phyloP scores from a whole-genome alignment of 208 protist species.

The Phytomonas francai region DNA sequence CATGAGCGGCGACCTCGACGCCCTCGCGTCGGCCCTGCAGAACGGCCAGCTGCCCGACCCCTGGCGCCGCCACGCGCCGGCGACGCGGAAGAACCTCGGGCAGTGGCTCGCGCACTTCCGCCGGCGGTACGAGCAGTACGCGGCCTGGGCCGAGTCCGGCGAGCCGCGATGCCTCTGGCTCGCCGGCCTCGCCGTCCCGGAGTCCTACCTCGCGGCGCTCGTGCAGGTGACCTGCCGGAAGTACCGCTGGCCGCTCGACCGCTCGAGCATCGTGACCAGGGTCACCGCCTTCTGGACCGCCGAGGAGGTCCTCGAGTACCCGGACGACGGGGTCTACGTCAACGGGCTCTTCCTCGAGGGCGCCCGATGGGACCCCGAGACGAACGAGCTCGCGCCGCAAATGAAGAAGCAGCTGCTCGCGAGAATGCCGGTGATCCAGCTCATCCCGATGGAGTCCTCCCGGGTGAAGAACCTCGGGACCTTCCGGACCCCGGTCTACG shows the following conservation, averaged over 20 bases:
- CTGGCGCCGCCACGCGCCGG: slow-evolving; percentile 92
- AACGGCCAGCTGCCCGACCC: slow-evolving; percentile 92
- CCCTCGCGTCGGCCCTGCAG: slow-evolving; percentile 87
- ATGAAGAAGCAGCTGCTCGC: slow-evolving; percentile 94
- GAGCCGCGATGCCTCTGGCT: slow-evolving; percentile 98
- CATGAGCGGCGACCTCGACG: slow-evolving; percentile 96
- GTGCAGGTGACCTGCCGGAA: slow-evolving; percentile 97
- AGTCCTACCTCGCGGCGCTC: slow-evolving; percentile 97
- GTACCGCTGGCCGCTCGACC: slow-evolving; percentile 97
- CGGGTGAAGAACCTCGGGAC: slow-evolving; percentile 93
- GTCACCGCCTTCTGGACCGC: slow-evolving; percentile 80
- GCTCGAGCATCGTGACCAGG: slow-evolving; percentile 93
- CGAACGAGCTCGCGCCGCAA: slow-evolving; percentile 78
- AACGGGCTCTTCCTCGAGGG: slow-evolving; percentile 96
- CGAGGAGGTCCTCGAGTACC: slow-evolving; percentile 70
- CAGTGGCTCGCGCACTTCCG: slow-evolving; percentile 96
- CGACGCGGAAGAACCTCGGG: slow-evolving; percentile 94
- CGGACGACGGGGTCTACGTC: slow-evolving; percentile 95
- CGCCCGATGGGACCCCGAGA: slow-evolving; percentile 92
- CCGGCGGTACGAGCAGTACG: slow-evolving; percentile 91
- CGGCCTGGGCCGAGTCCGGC: slow-evolving; percentile 90
- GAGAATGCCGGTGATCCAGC: slow-evolving; percentile 96
- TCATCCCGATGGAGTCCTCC: slow-evolving; percentile 95
- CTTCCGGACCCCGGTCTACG: slow-evolving; percentile 98
- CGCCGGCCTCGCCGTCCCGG: slow-evolving; percentile 97